phyloP scores from a whole-genome alignment of 805 yeast genomes.

The Isabelozyma rhagii region DNA sequence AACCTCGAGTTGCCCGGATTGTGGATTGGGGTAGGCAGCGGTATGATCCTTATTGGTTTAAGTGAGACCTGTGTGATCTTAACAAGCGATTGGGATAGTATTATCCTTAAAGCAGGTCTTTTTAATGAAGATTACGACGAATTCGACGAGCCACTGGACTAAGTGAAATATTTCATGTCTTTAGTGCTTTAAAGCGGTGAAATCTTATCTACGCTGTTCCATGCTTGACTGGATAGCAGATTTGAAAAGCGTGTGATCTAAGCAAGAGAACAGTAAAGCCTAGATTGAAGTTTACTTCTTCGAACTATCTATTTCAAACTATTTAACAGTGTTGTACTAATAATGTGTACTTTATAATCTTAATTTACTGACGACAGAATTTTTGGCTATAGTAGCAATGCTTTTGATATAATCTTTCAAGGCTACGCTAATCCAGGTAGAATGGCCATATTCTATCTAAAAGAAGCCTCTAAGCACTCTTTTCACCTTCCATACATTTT shows the following conservation, averaged over 20 bases:
- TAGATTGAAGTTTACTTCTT: too few species aligned
- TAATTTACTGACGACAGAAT: too few species aligned
- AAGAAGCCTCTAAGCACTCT: too few species aligned
- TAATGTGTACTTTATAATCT: too few species aligned
- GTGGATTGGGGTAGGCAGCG: conserved; percentile 73
- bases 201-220: background rate
- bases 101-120: conserved; percentile 32
- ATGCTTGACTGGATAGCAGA: background rate
- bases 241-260: background rate
- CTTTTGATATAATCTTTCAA: too few species aligned
- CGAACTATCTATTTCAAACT: too few species aligned
- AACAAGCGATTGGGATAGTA: conserved; percentile 51
- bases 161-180: background rate
- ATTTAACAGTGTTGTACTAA: too few species aligned
- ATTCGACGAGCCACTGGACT: background rate
- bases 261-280: background rate
- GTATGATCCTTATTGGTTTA: conserved; percentile 52
- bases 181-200: too few species aligned
- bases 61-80: conserved; percentile 46
- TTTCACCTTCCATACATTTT: too few species aligned
- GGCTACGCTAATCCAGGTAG: too few species aligned
- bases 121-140: conserved; percentile 7
- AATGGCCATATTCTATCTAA: too few species aligned
- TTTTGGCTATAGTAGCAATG: too few species aligned
- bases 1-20: conserved; percentile 56